These are phyloP conservation scores for Funneliformis mosseae DNA, from an alignment of 192 early-diverging fungal species.

Conservation along the genomic window DNA sequence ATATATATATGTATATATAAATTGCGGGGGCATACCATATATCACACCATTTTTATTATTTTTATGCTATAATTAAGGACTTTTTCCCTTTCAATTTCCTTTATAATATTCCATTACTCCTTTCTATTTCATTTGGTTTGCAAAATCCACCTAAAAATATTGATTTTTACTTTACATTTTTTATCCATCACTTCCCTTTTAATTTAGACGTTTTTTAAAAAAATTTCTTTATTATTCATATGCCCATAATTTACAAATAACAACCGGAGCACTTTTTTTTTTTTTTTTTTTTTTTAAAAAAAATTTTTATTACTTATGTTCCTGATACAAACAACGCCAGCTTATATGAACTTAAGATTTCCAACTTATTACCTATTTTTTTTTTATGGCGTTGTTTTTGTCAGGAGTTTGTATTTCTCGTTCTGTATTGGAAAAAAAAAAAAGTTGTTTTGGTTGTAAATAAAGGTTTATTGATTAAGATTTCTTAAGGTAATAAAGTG, in stretches of 20 bases:
- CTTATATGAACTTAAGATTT: background rate
- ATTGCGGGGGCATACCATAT: background rate
- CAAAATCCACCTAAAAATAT: background rate
- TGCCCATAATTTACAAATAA: conserved; percentile 13
- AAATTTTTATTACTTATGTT: conserved; percentile 4
- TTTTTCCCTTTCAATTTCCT: conserved; percentile 2
- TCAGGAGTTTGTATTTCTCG: conserved; percentile 13
- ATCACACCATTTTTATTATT: conserved; percentile 1
- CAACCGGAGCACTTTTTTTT: conserved; percentile 19
- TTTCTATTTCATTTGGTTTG: conserved; percentile 19
- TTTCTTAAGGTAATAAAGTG: conserved; percentile 13
- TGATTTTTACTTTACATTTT: background rate
- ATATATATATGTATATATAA: background rate
- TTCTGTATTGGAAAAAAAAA: conserved; percentile 20
- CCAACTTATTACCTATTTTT: background rate
- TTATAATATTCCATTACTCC: background rate
- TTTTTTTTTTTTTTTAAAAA: conserved; percentile 1
- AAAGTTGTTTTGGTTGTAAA: conserved; percentile 19
- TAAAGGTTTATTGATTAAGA: background rate
- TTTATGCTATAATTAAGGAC: background rate
- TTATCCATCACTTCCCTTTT: background rate
- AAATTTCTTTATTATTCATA: conserved; percentile 14
- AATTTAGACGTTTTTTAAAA: conserved; percentile 2
- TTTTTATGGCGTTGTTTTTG: conserved; percentile 11
- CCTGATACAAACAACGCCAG: background rate